A percentile compares a stretch with the other conserved stretches of the same genome.
Conservation (phyloP, 805 yeast species). For the Candida krabiensis region DNA sequence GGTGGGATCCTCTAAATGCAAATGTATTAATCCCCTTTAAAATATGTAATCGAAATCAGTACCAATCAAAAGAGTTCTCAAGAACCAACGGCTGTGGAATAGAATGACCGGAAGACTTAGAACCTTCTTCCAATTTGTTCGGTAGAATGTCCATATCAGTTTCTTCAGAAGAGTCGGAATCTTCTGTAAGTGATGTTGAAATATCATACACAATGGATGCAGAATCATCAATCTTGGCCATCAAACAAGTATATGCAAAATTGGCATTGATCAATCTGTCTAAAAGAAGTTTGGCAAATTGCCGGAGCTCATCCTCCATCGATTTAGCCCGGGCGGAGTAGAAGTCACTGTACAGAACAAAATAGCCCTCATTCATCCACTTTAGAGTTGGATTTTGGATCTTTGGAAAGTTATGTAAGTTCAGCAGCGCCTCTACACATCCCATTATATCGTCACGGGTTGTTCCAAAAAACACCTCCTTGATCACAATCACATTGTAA, state of each 20-base stretch:
- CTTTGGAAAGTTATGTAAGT: neutral
- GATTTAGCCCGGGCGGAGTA: slow-evolving; percentile 36
- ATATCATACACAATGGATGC: slow-evolving; percentile 34
- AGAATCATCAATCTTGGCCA: slow-evolving; percentile 43
- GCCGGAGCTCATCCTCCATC: slow-evolving; percentile 43
- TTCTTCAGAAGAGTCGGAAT: too few species aligned
- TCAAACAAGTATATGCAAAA: slow-evolving; percentile 49
- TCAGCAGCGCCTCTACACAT: slow-evolving; percentile 24
- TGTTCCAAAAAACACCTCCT: slow-evolving; percentile 54
- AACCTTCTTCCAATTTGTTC: too few species aligned
- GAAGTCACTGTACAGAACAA: slow-evolving; percentile 39
- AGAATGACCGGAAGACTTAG: too few species aligned
- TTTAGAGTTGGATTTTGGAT: slow-evolving; percentile 31
- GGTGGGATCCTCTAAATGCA: too few species aligned
- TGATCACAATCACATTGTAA: slow-evolving; percentile 56
- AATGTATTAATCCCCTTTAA: too few species aligned
- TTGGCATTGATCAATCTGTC: slow-evolving; percentile 37
- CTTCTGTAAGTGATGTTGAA: too few species aligned
- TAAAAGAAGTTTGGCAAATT: slow-evolving; percentile 38
- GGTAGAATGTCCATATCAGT: too few species aligned
- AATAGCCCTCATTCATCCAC: slow-evolving; percentile 43
- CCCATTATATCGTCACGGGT: slow-evolving; percentile 45
- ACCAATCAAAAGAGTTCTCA: neutral
- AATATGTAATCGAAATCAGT: too few species aligned
- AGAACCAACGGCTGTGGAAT: too few species aligned